Conservation (phyloP, 2,329 filamentous ascomycete genomes). For the Colletotrichum tofieldiae region DNA sequence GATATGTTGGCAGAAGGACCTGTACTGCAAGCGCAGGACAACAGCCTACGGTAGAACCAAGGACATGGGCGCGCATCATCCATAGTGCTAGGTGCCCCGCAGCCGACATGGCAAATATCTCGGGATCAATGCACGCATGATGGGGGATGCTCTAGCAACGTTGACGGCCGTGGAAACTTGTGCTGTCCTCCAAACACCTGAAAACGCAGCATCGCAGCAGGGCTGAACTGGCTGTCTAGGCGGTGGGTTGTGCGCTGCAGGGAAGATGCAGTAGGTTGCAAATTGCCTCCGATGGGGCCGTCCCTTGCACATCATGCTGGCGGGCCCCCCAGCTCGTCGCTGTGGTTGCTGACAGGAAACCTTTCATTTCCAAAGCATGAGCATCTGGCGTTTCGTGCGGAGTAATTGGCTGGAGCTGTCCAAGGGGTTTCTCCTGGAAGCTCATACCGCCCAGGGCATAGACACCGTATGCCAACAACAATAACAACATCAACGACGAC, state of each 20-base stretch:
- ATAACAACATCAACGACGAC: too few relatives aligned
- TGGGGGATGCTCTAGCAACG: constrained; percentile 6
- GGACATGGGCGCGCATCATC: constrained; percentile 24
- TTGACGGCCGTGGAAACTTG: background rate
- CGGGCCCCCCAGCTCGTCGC: constrained; percentile 15
- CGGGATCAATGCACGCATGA: constrained; percentile 23
- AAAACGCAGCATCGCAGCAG: constrained; percentile 26
- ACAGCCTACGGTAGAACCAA: background rate
- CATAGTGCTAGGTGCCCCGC: constrained; percentile 7
- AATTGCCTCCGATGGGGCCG: constrained; percentile 20
- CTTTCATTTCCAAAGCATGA: constrained; percentile 42
- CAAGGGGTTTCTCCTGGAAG: constrained; percentile 8
- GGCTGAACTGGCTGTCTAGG: constrained; percentile 29
- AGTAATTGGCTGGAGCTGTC: constrained; percentile 12
- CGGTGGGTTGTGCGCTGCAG: constrained; percentile 23
- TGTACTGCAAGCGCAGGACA: background rate
- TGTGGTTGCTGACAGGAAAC: constrained; percentile 19
- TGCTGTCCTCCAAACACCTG: constrained; percentile 11
- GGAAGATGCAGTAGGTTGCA: constrained; percentile 14
- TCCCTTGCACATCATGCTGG: constrained; percentile 34
- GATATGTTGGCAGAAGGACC: background rate
- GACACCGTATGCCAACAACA: constrained; percentile 5
- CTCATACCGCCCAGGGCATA: background rate
- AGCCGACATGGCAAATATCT: constrained; percentile 21
- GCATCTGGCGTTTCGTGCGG: constrained; percentile 23